Conservation (phyloP, 495 filamentous ascomycete genomes). For the Hyphodiscus hymeniophilus region DNA sequence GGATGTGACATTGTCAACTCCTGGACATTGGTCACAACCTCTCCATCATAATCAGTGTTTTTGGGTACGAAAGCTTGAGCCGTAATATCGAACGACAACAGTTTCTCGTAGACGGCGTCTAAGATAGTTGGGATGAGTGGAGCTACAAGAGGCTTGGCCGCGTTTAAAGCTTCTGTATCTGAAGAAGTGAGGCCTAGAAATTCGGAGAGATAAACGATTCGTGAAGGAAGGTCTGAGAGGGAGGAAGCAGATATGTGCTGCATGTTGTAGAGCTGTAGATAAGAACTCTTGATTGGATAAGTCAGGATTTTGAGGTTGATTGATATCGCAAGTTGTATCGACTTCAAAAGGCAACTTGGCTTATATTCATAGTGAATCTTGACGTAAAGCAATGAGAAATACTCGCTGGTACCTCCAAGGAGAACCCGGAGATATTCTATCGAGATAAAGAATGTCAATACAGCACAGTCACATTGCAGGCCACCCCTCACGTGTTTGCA, state of each 20-base stretch:
- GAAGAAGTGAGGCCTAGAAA: constrained; percentile 28
- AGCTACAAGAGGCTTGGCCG: constrained; percentile 24
- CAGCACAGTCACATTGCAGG: too few species aligned
- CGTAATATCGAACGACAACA: constrained; percentile 9
- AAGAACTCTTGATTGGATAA: too few species aligned
- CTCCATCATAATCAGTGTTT: constrained; percentile 21
- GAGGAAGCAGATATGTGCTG: constrained; percentile 27
- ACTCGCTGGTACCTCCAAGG: too few species aligned
- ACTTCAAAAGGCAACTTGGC: too few species aligned
- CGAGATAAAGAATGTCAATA: too few species aligned
- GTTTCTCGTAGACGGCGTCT: constrained; percentile 30
- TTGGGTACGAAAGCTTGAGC: neutral
- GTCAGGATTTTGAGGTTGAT: too few species aligned
- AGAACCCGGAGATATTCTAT: too few species aligned
- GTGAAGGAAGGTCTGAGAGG: constrained; percentile 21
- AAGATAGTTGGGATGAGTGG: constrained; percentile 29
- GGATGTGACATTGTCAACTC: constrained; percentile 29
- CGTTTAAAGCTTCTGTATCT: constrained; percentile 27
- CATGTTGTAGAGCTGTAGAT: constrained; percentile 9
- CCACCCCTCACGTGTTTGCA: too few species aligned
- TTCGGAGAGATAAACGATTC: constrained; percentile 26
- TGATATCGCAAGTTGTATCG: too few species aligned
- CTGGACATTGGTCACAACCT: constrained; percentile 18
- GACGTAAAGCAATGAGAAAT: too few species aligned
- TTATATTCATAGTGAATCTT: too few species aligned